Evolutionary conservation across 2,329 filamentous ascomycete species (phyloP), one percentile per base, ranked within the genome.

Genomic region (Paramyrothecium sp.): DNA sequence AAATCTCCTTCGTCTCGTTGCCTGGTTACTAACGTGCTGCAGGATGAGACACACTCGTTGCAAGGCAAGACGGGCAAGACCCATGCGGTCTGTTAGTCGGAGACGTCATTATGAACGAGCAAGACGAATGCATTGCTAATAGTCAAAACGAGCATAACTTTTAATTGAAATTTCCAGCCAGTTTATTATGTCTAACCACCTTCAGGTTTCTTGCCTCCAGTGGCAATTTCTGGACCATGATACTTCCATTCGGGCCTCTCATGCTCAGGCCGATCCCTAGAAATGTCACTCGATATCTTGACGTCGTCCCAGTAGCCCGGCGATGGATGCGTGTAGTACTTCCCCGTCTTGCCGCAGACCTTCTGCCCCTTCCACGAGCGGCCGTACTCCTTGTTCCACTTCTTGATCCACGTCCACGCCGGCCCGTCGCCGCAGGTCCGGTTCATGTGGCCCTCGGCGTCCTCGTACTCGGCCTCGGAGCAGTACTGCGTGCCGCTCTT

Each of bases 21-120:
- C n/a, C n/a, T n/a, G 3, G 5, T 1, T 4, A 21, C 60, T 63
- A 55, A 58, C 51, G 20, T 0, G 0, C 1, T 54, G 61, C 73
- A 88, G 75, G 85, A 89, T 61, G 92, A 97, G 78, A 85, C 85
- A 65, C 94, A 98, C 75, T 94, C 89, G 57, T 77, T 98, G 64
- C 91, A 96, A 77, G 93, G 91, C 17, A 93, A 95, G 84, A 85
- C 86, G 57, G 93, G 92, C 56, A 97, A 97, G 84, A 94, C 92
- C 2, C 93, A 97, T 73, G 88, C 86, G 44, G 80, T 96, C 58
- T 97, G 93, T 76, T 97, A 85, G 65, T 54, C 21, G 41, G 23
- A 58, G 38, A 56, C 60, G 63, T 55, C 58, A 56, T 21, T 33
- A 41, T 16, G 54, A 56, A 30, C 26, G 26, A 30, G 5, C 26